A percentile compares a stretch with the other conserved stretches of the same genome.
Conservation (phyloP, 169 alveolate species). For the Cryptosporidium sp. region DNA sequence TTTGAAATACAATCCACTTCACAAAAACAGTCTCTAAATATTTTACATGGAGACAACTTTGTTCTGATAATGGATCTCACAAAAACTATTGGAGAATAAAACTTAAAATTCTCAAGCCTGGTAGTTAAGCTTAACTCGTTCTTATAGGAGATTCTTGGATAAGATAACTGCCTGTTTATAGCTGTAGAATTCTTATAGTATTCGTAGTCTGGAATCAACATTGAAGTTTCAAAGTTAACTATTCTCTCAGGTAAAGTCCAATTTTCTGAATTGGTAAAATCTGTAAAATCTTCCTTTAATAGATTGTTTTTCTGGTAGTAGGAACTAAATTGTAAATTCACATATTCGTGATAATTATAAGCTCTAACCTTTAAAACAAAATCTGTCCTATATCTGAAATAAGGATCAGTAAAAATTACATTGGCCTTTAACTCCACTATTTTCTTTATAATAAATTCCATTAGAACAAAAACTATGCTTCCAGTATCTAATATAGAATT, state of each 20-base stretch:
- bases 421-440: conserved; percentile 26
- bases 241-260: conserved; percentile 49
- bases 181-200: no score
- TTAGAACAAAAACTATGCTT: conserved; percentile 3
- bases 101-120: neutral
- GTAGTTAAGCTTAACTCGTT: conserved; percentile 5
- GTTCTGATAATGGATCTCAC: conserved; percentile 39
- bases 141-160: conserved; percentile 14
- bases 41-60: neutral
- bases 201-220: conserved; percentile 12
- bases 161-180: neutral
- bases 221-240: conserved; percentile 9
- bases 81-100: conserved; percentile 45
- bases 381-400: conserved; percentile 64
- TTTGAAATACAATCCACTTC: neutral
- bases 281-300: neutral
- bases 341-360: conserved; percentile 41
- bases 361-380: conserved; percentile 26
- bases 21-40: neutral
- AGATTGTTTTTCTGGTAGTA: neutral
- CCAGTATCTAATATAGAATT: conserved; percentile 13
- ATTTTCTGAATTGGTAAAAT: neutral
- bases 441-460: conserved; percentile 26
- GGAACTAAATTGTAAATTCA: conserved; percentile 47
- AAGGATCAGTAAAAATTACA: conserved; percentile 56